These are phyloP conservation scores for Mangifera indica DNA, from an alignment of 345 rosid genomes.

Conservation along the genomic window DNA sequence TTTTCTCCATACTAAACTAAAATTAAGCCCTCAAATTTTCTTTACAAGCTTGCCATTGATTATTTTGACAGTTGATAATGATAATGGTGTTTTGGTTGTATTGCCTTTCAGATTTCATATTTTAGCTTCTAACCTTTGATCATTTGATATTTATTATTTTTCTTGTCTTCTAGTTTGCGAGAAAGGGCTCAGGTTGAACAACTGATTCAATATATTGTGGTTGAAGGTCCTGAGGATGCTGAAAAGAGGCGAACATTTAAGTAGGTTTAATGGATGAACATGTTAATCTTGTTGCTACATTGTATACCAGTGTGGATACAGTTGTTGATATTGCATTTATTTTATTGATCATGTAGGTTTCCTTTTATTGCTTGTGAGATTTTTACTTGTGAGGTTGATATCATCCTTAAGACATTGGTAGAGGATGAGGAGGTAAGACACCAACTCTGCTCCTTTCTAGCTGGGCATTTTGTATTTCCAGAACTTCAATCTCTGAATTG, in stretches of 20 bases:
- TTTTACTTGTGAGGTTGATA: conserved; percentile 91
- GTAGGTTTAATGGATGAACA: conserved; percentile 38
- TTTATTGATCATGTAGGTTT: conserved; percentile 45
- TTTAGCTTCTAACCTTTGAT: conserved; percentile 2
- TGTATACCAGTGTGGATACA: conserved; percentile 1
- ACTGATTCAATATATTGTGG: conserved; percentile 72
- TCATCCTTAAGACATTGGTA: conserved; percentile 81
- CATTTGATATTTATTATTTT: conserved; percentile 17
- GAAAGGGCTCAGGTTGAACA: conserved; percentile 79
- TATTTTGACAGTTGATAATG: not conserved
- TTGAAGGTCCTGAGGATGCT: conserved; percentile 69
- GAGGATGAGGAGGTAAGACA: conserved; percentile 82
- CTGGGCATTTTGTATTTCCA: conserved; percentile 7
- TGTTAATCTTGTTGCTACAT: conserved; percentile 12
- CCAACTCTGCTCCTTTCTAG: conserved; percentile 12
- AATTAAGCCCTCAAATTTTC: not conserved
- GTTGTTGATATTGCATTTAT: conserved; percentile 1
- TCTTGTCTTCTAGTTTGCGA: conserved; percentile 57
- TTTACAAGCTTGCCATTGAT: not conserved
- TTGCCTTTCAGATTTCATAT: not conserved
- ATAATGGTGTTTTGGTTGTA: not conserved
- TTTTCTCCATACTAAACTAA: not conserved
- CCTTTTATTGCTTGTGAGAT: conserved; percentile 93
- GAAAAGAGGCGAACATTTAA: conserved; percentile 72
- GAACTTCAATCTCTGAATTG: conserved; percentile 17